Evolutionary conservation across 2,329 filamentous ascomycete genomes (phyloP), one percentile per base, ranked within the genome.

Genomic region (Neophaeococcomyces aloes): DNA sequence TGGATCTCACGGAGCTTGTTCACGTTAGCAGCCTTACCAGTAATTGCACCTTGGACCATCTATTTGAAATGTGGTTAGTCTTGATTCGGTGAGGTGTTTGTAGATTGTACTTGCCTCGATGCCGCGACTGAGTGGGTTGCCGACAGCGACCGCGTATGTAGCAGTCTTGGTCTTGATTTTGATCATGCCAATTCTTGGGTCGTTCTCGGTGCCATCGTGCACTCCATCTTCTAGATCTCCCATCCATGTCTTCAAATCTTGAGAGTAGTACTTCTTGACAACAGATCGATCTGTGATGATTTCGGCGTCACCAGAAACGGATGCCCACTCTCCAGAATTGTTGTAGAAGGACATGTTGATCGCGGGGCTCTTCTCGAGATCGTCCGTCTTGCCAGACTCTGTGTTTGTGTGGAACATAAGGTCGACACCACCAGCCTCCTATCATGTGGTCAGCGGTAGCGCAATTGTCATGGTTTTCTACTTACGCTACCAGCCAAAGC

Each of bases 401-500:
- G 85, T 87, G 70, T 94, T 94, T 59, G 86, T 87, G 70, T 91
- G 82, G 74, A 94, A 94, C 62, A 94, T 75, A 45, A 91, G 75
- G 61, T 93, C 86, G 45, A 87, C 72, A 57, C 83, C 83, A 51
- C 80, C 81, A 49, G 73, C 71, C 65, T 93, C 86, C 83, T 89
- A 49, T 2, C 36, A 34, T 36, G n/a, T 13, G 3, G 19, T 11
- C 27, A 31, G 18, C 14, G 21, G 29, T 19, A 11, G 40, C 21
- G 2, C 17, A 5, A 27, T 21, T 13, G 29, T 17, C 11, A 18
- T 38, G 7, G 19, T 27, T 17, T 17, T 43, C 32, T 18, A 50
- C 67, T 25, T 68, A 87, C 85, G 64, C 82, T 83, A 11, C 76
- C 85, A 13, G 85, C 84, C 11, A 94, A 63, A 4, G 84, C 84